Evolutionary conservation across 495 filamentous ascomycete genomes (phyloP).

Genomic region (Trichoderma reesei): DNA sequence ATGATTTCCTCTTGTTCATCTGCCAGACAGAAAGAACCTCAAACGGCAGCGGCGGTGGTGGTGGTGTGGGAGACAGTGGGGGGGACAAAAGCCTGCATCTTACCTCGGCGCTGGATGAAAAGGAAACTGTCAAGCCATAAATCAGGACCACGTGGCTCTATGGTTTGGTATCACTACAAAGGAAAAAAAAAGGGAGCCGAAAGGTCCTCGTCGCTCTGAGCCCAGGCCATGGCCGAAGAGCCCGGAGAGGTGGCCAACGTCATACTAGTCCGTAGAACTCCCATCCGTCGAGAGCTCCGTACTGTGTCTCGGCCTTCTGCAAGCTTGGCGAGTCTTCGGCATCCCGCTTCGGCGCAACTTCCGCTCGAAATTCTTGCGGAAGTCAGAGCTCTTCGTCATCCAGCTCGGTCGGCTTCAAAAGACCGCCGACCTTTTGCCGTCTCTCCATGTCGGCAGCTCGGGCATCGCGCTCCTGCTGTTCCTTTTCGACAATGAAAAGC

Average conservation of each 20-base stretch:
- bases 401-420: constrained; percentile 87
- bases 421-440: constrained; percentile 81
- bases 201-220: neutral
- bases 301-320: constrained; percentile 4
- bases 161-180: constrained; percentile 12
- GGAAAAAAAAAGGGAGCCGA: neutral
- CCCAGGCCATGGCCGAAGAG: neutral
- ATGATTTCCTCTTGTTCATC: neutral
- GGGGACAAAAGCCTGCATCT: neutral
- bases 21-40: neutral
- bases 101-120: neutral
- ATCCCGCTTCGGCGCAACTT: constrained; percentile 36
- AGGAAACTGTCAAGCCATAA: neutral
- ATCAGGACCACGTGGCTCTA: constrained; percentile 5
- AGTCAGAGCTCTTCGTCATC: constrained; percentile 89
- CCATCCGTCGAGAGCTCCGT: constrained; percentile 40
- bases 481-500: constrained; percentile 89
- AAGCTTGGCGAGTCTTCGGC: constrained; percentile 15
- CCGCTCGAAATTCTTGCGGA: constrained; percentile 51
- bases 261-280: constrained; percentile 42
- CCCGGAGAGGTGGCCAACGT: neutral
- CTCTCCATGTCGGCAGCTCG: constrained; percentile 74
- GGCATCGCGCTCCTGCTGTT: constrained; percentile 69
- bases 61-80: neutral
- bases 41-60: neutral